These are phyloP conservation scores for Jacaranda mimosifolia DNA, from an alignment of 257 asterid genomes.

Conservation along the genomic window DNA sequence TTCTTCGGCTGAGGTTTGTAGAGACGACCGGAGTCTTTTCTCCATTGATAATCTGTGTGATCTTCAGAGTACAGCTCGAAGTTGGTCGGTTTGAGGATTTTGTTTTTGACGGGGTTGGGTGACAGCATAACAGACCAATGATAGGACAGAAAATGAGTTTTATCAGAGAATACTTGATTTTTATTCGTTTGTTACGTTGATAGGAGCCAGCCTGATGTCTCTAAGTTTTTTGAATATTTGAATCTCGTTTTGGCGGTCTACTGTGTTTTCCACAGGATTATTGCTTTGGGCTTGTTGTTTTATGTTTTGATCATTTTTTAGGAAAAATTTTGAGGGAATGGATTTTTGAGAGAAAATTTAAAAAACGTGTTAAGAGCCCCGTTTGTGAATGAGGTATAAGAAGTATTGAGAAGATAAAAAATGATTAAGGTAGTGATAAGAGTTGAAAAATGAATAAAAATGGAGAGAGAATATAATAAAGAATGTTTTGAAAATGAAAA, in stretches of 20 bases:
- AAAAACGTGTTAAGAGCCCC: no score
- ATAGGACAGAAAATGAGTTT: background rate
- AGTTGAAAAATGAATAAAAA: no score
- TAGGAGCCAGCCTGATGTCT: conserved; percentile 17
- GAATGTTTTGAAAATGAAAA: no score
- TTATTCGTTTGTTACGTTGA: conserved; percentile 34
- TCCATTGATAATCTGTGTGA: conserved; percentile 59
- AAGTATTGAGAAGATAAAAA: no score
- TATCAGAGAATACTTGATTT: background rate
- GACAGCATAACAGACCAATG: conserved; percentile 44
- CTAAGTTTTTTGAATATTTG: conserved; percentile 42
- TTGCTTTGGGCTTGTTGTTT: no score
- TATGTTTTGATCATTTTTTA: no score
- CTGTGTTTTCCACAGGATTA: background rate
- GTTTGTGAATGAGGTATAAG: no score
- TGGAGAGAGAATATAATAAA: no score
- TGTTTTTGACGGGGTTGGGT: background rate
- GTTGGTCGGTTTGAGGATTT: conserved; percentile 5
- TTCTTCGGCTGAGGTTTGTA: conserved; percentile 78
- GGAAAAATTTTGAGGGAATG: no score
- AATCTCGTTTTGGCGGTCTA: conserved; percentile 51
- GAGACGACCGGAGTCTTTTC: conserved; percentile 84
- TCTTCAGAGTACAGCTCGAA: conserved; percentile 22
- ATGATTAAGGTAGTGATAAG: no score
- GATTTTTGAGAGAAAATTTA: no score